A percentile compares a stretch with the other conserved stretches of the same genome.
phyloP scores from a whole-genome alignment of 768 basidiomycete genomes.

The Podaxis sp. region DNA sequence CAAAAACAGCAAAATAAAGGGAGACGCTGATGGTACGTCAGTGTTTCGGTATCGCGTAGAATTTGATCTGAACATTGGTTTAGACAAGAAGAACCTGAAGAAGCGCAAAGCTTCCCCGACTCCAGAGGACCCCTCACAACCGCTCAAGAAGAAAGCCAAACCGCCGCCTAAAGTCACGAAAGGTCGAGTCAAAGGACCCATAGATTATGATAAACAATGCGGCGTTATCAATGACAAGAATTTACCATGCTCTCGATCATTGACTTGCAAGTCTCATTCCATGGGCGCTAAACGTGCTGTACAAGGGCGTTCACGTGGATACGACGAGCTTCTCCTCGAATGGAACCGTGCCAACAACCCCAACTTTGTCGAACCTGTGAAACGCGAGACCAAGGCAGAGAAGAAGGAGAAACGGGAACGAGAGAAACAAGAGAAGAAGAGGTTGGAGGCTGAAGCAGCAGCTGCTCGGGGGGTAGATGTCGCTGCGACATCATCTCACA shows the following conservation, averaged over 20 bases:
- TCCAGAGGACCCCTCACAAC: conserved; percentile 56
- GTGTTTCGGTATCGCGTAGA: background rate
- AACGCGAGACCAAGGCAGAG: conserved; percentile 82
- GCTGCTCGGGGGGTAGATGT: conserved; percentile 54
- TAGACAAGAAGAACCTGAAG: conserved; percentile 49
- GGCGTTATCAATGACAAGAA: conserved; percentile 97
- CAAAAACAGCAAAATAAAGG: conserved; percentile 56
- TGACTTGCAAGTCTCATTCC: conserved; percentile 97
- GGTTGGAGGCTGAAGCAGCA: conserved; percentile 64
- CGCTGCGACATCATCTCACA: conserved; percentile 31
- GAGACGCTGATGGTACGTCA: conserved; percentile 40
- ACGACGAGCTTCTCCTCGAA: conserved; percentile 85
- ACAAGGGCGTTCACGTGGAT: conserved; percentile 74
- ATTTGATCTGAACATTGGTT: background rate
- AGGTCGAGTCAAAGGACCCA: conserved; percentile 77
- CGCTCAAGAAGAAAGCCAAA: conserved; percentile 76
- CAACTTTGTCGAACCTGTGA: conserved; percentile 84
- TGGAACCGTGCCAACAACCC: conserved; percentile 90
- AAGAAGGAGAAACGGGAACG: conserved; percentile 80
- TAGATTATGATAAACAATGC: conserved; percentile 90
- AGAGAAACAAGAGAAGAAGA: conserved; percentile 82
- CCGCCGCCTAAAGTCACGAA: conserved; percentile 68
- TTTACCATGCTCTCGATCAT: conserved; percentile 87
- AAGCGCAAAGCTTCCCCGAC: conserved; percentile 82
- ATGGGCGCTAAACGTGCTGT: conserved; percentile 97